Evolutionary conservation across 176 grass and related monocot genomes (phyloP), one percentile per base, ranked within the genome.

Genomic region (Aegilops tauschii): DNA sequence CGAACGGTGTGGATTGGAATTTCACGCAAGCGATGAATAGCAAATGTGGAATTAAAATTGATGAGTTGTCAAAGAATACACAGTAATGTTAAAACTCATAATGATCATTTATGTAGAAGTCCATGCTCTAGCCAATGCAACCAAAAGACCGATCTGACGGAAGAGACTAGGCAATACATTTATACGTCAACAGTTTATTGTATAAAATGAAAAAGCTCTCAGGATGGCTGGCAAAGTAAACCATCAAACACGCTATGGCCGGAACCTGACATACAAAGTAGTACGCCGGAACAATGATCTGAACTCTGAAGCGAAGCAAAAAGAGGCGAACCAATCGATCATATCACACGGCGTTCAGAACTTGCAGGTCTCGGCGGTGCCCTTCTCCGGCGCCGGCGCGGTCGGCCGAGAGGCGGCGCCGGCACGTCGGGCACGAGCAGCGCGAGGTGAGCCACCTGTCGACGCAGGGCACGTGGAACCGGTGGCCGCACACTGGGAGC

Each of bases 391-490:
- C 50, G 27, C 0, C 66, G 6, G 10, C 47, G 9, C 47, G 4
- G 0, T 61, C 71, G 0, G 91, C 21, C 8, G 86, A 80, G 71
- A 86, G 90, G 6, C 84, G 84, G 68, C 74, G 72, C 0, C 94
- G 84, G 68, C 91, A 96, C 4, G 94, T 96, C 52, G 94, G 94
- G 87, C 94, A 93, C 34, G 84, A 88, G 87, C 91, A 75, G 20
- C 81, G 85, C 13, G 67, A 65, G 10, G 4, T 11, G 52, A 96
- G 91, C 94, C 94, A 96, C 84, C 87, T 50, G 42, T 96, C 94
- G 83, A 96, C 79, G 77, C 94, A 96, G 52, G 20, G 27, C 11
- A 89, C 91, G 61, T 93, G 94, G 89, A 96, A 93, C 49, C 85
- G 91, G 77, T 96, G 94, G 11, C 42, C 81, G 71, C 94, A 96